Base-by-base conservation (phyloP, 2,329 filamentous ascomycete genomes). In the Pseudogymnoascus pannorum region DNA sequence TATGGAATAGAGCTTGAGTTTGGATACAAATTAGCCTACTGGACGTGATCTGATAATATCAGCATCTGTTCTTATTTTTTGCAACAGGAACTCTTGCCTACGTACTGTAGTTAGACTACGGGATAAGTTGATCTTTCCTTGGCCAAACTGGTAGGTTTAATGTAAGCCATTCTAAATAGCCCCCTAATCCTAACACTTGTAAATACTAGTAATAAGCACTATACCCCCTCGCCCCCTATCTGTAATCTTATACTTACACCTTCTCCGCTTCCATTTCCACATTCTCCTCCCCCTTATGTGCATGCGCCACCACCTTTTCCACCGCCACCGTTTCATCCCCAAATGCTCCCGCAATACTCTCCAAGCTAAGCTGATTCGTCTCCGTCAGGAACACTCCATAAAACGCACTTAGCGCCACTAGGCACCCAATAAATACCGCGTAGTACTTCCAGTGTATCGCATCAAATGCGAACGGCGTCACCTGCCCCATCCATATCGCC, bases 341-440 rank as follows among this genome's bases (percentile, higher is more conserved):
- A 62, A 75, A 73, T 7, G 68, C 65, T 5, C 66, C 70, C 0
- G 69, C 72, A 16, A 74, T 69, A 61, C 73, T 69, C 57, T 75
- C 70, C 1, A 75, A 67, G 0, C 68, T 70, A 24, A 73, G 62
- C 60, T 69, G 68, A 9, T 70, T 69, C 0, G 73, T 75, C 65
- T 75, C 72, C 4, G 72, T 72, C 0, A 75, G 66, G 63, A 68
- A 75, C 60, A 74, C 66, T n/a, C 62, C 68, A 61, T 73, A 75
- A 6, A 73, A 63, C 1, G 67, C 64, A 3, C 63, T 69, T 1
- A 72, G 68, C 24, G 72, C 66, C 0, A 73, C 11, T 51, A 72
- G 73, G 31, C 65, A 68, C 0, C 65, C 71, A 16, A 74, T 73
- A 38, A 74, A 73, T 3, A 74, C 68, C 18, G 72, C 69, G 62